Evolutionary conservation across 176 grass and related monocot genomes (phyloP), one percentile per base, ranked within the genome.

Genomic region (Phyllostachys edulis): DNA sequence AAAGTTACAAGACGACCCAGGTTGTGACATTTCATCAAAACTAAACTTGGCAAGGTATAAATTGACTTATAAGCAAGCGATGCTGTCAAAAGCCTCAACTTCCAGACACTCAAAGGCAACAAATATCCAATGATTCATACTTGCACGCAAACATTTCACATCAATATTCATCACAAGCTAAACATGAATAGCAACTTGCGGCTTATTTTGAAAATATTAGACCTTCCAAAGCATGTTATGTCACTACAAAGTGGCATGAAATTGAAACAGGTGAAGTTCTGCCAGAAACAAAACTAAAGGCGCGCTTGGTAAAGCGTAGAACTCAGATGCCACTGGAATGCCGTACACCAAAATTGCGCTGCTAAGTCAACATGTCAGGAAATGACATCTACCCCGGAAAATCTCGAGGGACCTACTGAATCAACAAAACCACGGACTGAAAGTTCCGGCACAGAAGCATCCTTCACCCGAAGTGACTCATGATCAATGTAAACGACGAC

Each of bases 381-480:
- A 20, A 54, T 54, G 51, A 7, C 51, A 54, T 87, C 74, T 75
- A 89, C 67, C 59, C 57, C 85, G 14, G 89, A 86, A 77, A 55
- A 7, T 7, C 84, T 82, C 29, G 94, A 96, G 66, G 91, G 84
- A 15, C 85, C 88, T 38, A 82, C 79, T 46, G 83, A 82, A 89
- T 92, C 93, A 49, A 82, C 40, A 85, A 95, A 95, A 14, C 93
- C 90, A 12, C 86, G 88, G 49, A 95, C 80, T 7, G 90, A 92
- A 34, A 90, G 80, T 71, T 95, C 88, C 3, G 82, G 79, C 65
- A 89, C 64, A 72, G 83, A 79, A 20, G 34, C 9, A 85, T 86
- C 74, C 36, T 72, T 77, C 39, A 63, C 75, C 52, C 57, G 67
- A 60, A 90, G 78, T 45, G 83, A 75, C 49, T 92, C 51, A 5